Evolutionary conservation across 768 basidiomycete genomes (phyloP), one percentile per base, ranked within the genome.

Genomic region (Erythrobasidium yunnanense): DNA sequence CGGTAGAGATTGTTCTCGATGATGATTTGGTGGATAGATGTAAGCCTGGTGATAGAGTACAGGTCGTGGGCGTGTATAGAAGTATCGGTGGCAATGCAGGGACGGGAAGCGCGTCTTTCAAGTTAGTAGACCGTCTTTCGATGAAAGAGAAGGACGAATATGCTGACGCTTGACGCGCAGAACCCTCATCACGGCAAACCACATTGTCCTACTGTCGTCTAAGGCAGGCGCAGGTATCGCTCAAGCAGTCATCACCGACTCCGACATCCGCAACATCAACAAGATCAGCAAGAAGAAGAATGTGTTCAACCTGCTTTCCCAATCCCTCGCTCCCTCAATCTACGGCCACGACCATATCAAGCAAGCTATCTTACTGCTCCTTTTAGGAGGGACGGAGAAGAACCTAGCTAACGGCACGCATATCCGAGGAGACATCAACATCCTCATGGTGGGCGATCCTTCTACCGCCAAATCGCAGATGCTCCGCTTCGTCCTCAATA

Each of bases 391-490:
- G 29, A 88, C 90, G 54, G 95, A 97, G 78, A 99, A 99, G 82
- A 97, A 97, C 75, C 78, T 97, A 63, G 83, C 87, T 27, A 97
- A 99, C 74, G 93, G 95, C 55, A 96, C 95, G 1, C 95, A 97
- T 75, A 93, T 97, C 74, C 86, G 95, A 80, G 95, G 95, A 49
- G 95, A 99, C 77, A 97, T 99, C 81, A 99, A 99, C 77, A 81
- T 97, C 74, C 83, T 99, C 72, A 97, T 99, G 93, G 92, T 99
- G 66, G 95, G 95, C 68, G 95, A 99, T 77, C 95, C 95, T 7
- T 88, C 87, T n/a, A 99, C 95, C 0, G 95, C 95, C 20, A 99
- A 99, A 78, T 89, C 87, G 38, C 95, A 99, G 75, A 79, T 99
- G 73, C 81, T 99, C 56, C 87, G 95, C 60, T 97, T 99, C 75